Percentiles rank a stretch among this genome's conserved stretches.
phyloP scores from a whole-genome alignment of 176 grass and related monocot species.

The Pharus latifolius region DNA sequence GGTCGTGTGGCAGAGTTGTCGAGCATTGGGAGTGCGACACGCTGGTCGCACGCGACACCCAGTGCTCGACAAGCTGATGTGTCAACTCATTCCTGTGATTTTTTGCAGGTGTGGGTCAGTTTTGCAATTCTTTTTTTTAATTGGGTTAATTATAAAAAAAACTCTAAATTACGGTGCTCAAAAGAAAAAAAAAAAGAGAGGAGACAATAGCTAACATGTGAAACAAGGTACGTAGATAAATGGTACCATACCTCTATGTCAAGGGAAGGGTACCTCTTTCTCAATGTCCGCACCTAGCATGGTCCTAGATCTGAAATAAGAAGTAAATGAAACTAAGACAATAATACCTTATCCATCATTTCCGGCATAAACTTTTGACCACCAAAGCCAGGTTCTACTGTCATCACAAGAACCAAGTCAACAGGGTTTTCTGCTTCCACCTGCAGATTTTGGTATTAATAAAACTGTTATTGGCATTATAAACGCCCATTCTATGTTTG shows the following conservation, averaged over 20 bases:
- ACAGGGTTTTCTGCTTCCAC: slow-evolving; percentile 86
- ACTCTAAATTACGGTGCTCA: not conserved
- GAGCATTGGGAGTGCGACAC: too few relatives aligned
- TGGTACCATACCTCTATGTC: slow-evolving; percentile 66
- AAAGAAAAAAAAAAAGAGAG: not conserved
- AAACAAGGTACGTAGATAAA: not conserved
- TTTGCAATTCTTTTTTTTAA: too few relatives aligned
- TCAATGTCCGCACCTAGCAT: slow-evolving; percentile 62
- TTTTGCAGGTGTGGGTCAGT: too few relatives aligned
- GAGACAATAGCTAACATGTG: too few relatives aligned
- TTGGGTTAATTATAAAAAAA: too few relatives aligned
- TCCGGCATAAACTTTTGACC: slow-evolving; percentile 97
- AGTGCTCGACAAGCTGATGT: too few relatives aligned
- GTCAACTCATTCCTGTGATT: too few relatives aligned
- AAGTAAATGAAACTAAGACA: not conserved
- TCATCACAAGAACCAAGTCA: slow-evolving; percentile 95
- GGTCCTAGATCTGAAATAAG: not conserved
- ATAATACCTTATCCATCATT: slow-evolving; percentile 90
- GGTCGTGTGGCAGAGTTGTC: too few relatives aligned
- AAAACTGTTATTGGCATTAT: not conserved
- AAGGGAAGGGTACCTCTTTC: slow-evolving; percentile 88
- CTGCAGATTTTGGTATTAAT: slow-evolving; percentile 20
- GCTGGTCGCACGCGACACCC: too few relatives aligned
- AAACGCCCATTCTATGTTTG: not conserved
- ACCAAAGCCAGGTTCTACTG: slow-evolving; percentile 96